Evolutionary conservation across 345 rosid genomes (phyloP), one percentile per base, ranked within the genome.

Genomic region (Combretum micranthum): DNA sequence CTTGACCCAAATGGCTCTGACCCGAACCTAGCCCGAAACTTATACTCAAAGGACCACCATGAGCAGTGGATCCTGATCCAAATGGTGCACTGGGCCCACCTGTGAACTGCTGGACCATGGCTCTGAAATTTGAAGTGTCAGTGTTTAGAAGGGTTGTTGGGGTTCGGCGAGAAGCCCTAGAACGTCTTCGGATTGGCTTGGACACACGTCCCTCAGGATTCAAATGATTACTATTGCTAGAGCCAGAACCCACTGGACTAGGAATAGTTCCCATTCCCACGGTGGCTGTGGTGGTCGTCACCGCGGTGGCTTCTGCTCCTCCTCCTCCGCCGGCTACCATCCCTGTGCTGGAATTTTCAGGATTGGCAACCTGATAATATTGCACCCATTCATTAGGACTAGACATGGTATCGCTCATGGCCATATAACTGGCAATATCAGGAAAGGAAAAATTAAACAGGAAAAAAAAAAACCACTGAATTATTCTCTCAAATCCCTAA

Each of bases 91-190:
- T 72, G 8, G 96, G 96, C 15, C 91, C 85, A 0, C 99, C 99
- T 0, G 99, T 93, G 77, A 80, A 93, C 22, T 87, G 99, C 42
- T 93, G 99, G 50, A 93, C 99, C 96, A 93, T 80, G 71, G 97
- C 96, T 1, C 99, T 75, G 72, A 93, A 93, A 53, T 93, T 93
- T 0, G 91, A 59, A 11, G 97, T 83, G 75, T 93, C 97, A 2
- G 99, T 93, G 67, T 85, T 89, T 47, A 93, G 78, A 44, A 89
- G 72, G n/a, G 99, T 89, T 52, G 99, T 89, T 0, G 99, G 99
- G 62, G 97, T 89, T 60, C 99, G 66, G 54, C 99, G 77, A 13
- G 99, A 93, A 3, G 99, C 99, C 64, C 99, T 80, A 2, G 96
- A 83, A 56, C 99, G 72, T 65, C 91, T 70, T n/a, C 99, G 86